A percentile compares a stretch with the other conserved stretches of the same genome.
Evolutionary conservation across 352 stramenopile species (phyloP).

Genomic region (Globisporangium mamillatum): DNA sequence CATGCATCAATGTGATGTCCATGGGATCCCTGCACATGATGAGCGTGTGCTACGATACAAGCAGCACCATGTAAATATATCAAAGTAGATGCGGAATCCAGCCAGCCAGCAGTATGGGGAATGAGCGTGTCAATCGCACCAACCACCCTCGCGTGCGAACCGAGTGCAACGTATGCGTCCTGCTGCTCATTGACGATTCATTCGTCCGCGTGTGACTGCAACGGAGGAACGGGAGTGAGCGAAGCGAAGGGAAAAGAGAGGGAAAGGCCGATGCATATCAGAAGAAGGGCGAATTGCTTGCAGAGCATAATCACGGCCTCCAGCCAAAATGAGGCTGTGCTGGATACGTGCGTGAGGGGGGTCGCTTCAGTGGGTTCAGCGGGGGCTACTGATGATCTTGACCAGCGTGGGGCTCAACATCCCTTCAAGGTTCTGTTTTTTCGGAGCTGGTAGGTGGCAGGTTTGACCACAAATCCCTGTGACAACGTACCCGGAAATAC

Average conservation of each 20-base stretch:
- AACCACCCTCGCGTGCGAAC: neutral
- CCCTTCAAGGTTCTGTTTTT: neutral
- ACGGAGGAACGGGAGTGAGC: neutral
- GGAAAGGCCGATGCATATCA: neutral
- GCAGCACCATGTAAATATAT: no score
- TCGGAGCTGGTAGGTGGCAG: neutral
- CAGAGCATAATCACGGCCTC: neutral
- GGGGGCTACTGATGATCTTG: neutral
- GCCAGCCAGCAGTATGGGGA: neutral
- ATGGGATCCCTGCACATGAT: neutral
- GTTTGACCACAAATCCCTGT: no score
- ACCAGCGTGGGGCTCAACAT: neutral
- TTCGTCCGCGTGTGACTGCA: neutral
- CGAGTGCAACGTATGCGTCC: neutral
- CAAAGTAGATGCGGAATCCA: no score
- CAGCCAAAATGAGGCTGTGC: neutral
- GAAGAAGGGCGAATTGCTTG: neutral
- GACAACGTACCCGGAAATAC: no score
- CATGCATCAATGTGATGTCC: neutral
- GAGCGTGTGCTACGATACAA: neutral
- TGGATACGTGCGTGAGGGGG: neutral
- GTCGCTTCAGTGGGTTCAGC: neutral
- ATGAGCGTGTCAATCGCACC: neutral
- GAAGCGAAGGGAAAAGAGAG: neutral
- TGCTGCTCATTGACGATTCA: neutral